These are phyloP conservation scores for Sporisorium scitamineum DNA, from an alignment of 1,284 basidiomycete species.

Conservation along the genomic window DNA sequence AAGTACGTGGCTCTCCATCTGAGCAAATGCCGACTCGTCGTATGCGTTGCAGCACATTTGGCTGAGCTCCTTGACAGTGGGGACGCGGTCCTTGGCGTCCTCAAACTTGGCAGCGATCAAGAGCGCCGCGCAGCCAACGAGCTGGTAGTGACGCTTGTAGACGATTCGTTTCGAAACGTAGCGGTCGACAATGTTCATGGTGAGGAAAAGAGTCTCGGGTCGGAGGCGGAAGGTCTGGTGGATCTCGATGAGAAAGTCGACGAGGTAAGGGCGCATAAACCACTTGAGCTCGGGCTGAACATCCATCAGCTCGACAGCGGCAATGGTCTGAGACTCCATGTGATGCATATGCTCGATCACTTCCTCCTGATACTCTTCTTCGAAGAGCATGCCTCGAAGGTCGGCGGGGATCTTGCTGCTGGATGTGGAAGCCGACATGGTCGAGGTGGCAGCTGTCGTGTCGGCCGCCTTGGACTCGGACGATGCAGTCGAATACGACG, in stretches of 20 bases:
- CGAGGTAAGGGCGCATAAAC: slow-evolving; percentile 95
- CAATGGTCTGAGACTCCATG: slow-evolving; percentile 92
- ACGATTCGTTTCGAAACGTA: slow-evolving; percentile 98
- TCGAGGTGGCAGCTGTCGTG: slow-evolving; percentile 45
- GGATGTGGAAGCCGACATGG: slow-evolving; percentile 21
- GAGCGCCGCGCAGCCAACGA: slow-evolving; percentile 96
- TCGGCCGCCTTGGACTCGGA: slow-evolving; percentile 32
- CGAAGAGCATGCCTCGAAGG: slow-evolving; percentile 69
- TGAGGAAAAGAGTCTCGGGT: slow-evolving; percentile 97
- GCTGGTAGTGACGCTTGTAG: slow-evolving; percentile 98
- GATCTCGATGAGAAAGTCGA: slow-evolving; percentile 98
- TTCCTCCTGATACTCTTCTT: slow-evolving; percentile 95
- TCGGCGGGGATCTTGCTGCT: slow-evolving; percentile 33
- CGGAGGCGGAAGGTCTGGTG: slow-evolving; percentile 90
- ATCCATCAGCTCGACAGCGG: slow-evolving; percentile 93
- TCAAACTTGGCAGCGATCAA: slow-evolving; percentile 99
- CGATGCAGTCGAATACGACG: slow-evolving; percentile 31
- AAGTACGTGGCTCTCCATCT: slow-evolving; percentile 87
- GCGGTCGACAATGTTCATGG: slow-evolving; percentile 98
- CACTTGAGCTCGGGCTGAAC: slow-evolving; percentile 92
- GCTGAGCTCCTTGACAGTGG: slow-evolving; percentile 90
- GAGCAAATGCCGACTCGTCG: slow-evolving; percentile 89
- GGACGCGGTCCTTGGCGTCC: slow-evolving; percentile 97
- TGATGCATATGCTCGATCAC: slow-evolving; percentile 92
- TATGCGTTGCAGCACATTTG: slow-evolving; percentile 95